Percentiles rank a stretch among this genome's conserved stretches.
These are phyloP conservation scores for Ascoidea rubescens DNA, from an alignment of 805 yeast genomes.

Conservation along the genomic window DNA sequence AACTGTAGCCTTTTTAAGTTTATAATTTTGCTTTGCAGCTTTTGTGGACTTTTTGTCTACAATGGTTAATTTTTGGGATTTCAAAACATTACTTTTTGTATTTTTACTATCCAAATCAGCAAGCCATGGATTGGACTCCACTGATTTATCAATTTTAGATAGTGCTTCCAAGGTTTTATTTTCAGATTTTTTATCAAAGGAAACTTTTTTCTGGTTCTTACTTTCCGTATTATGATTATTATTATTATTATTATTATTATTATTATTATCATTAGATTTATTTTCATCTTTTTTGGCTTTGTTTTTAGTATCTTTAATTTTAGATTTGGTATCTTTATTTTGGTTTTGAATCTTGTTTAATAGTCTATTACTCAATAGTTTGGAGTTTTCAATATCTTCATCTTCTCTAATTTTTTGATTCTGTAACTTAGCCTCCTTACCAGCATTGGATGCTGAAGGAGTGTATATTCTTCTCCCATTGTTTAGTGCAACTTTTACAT, in stretches of 20 bases:
- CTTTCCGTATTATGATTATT: neutral
- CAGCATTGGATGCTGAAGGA: conserved; percentile 31
- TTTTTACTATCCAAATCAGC: conserved; percentile 17
- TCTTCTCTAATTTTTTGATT: conserved; percentile 28
- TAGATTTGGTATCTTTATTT: conserved; percentile 6
- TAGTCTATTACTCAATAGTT: conserved; percentile 29
- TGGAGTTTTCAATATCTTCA: conserved; percentile 34
- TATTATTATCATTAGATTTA: conserved; percentile 4
- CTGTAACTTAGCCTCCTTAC: conserved; percentile 20
- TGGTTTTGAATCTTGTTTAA: conserved; percentile 11
- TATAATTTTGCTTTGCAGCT: conserved; percentile 31
- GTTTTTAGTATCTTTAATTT: conserved; percentile 4
- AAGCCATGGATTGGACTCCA: conserved; percentile 39
- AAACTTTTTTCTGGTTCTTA: neutral
- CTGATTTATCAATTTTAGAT: conserved; percentile 11
- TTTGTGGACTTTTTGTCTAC: conserved; percentile 37
- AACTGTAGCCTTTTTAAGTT: conserved; percentile 22
- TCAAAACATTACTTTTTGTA: conserved; percentile 18
- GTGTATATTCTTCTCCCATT: conserved; percentile 75
- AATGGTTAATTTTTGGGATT: conserved; percentile 31
- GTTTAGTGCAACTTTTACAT: conserved; percentile 38
- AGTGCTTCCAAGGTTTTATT: conserved; percentile 6
- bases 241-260: neutral
- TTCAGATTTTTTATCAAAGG: neutral
- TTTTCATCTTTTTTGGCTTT: conserved; percentile 5